Conservation (phyloP, 2,329 filamentous ascomycete species). For the Thelonectria rubi region DNA sequence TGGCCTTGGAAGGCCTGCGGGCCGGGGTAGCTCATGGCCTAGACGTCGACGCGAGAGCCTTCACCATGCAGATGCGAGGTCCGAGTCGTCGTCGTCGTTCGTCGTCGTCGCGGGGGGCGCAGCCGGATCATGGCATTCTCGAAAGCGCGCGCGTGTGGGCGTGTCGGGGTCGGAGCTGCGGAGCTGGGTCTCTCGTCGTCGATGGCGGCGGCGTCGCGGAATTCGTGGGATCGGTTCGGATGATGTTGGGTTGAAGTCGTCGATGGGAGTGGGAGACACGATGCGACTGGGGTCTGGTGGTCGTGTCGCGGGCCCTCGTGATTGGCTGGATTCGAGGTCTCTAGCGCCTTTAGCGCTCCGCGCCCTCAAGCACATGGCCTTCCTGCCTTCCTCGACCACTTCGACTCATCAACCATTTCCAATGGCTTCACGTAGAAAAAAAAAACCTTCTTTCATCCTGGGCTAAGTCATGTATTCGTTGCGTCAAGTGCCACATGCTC, state of each 20-base stretch:
- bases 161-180: constrained; percentile 6
- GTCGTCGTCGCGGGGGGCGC: constrained; percentile 41
- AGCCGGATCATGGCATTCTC: constrained; percentile 39
- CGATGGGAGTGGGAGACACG: constrained; percentile 32
- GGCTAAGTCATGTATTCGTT: constrained; percentile 5
- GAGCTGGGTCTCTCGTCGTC: constrained; percentile 6
- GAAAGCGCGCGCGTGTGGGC: constrained; percentile 12
- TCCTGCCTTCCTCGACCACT: too few relatives aligned
- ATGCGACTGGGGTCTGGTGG: constrained; percentile 37
- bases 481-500: constrained; percentile 11
- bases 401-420: too few relatives aligned
- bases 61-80: constrained; percentile 35
- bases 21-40: constrained; percentile 50
- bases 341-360: constrained; percentile 20
- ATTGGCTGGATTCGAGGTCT: constrained; percentile 31
- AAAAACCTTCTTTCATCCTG: not conserved
- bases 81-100: constrained; percentile 33
- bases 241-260: constrained; percentile 26
- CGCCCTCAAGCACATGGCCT: not conserved
- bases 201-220: not conserved
- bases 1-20: constrained; percentile 43
- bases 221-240: constrained; percentile 12
- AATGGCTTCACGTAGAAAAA: not conserved
- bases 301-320: constrained; percentile 36
- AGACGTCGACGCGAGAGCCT: constrained; percentile 25